Conservation (phyloP, 2,329 filamentous ascomycete genomes). For the Penicillium frequentans region DNA sequence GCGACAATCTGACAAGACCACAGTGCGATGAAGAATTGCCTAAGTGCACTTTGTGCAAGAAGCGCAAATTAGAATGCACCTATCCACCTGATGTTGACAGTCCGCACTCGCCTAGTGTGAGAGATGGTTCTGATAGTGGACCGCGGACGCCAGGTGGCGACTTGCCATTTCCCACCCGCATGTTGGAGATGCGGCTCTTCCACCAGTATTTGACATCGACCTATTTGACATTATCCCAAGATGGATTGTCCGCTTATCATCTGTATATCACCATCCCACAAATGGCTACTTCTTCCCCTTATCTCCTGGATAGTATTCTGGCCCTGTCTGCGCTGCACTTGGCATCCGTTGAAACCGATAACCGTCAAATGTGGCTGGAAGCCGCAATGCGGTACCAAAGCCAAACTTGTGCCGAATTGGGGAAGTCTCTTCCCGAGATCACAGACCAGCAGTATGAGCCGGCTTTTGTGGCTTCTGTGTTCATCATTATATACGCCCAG, state of each 20-base stretch:
- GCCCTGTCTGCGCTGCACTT: slow-evolving; percentile 48
- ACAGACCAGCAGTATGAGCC: slow-evolving; percentile 45
- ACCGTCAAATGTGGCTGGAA: slow-evolving; percentile 32
- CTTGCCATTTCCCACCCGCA: slow-evolving; percentile 21
- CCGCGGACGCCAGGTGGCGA: slow-evolving; percentile 9
- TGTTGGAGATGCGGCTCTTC: slow-evolving; percentile 38
- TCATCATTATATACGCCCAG: slow-evolving; percentile 40
- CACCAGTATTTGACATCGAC: slow-evolving; percentile 42
- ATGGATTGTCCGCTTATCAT: slow-evolving; percentile 31
- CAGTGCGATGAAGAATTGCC: slow-evolving; percentile 42
- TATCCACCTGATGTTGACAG: slow-evolving; percentile 33
- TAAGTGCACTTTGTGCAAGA: slow-evolving; percentile 37
- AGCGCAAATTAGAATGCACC: slow-evolving; percentile 37
- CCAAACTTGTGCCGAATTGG: slow-evolving; percentile 34
- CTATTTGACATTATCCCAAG: slow-evolving; percentile 32
- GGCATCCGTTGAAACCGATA: slow-evolving; percentile 37
- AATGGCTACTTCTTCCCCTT: slow-evolving; percentile 44
- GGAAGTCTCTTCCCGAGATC: slow-evolving; percentile 37
- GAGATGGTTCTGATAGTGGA: slow-evolving; percentile 19
- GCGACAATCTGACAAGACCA: neutral
- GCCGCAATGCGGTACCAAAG: slow-evolving; percentile 39
- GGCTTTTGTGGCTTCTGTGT: slow-evolving; percentile 41
- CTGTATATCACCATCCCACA: slow-evolving; percentile 36
- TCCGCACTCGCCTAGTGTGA: slow-evolving; percentile 19
- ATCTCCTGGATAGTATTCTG: slow-evolving; percentile 46